Evolutionary conservation across 140 eudicot genomes (phyloP), one percentile per base, ranked within the genome.

Genomic region (Artemisia princeps): DNA sequence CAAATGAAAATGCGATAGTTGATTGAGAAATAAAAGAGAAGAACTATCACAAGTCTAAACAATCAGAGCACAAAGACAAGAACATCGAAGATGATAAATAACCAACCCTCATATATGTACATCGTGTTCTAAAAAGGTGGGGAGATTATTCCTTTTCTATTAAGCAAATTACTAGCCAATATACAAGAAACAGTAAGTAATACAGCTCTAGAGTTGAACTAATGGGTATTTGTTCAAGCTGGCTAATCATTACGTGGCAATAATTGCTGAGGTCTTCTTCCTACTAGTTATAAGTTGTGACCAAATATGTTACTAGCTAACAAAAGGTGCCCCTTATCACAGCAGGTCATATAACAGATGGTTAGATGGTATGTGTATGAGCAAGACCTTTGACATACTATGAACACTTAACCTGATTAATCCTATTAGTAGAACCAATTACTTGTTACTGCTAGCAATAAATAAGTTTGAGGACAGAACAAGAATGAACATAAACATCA

Each of bases 101-200:
- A 51, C 62, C 13, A 30, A 55, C 49, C 60, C 53, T 62, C 17
- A 62, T 5, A 62, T 46, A 6, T 45, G 12, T 44, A 64, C 40
- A 45, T 15, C 30, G 0, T 62, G 52, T 24, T 62, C 33, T 62
- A 24, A 37, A 62, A 33, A 24, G 33, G n/a, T 11, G 33, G 48
- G 33, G 46, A 60, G 49, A 19, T 11, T 45, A 33, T n/a, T 28
- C 9, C 2, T 30, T 60, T 28, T 60, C 45, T 30, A 14, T 60
- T 60, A 30, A 60, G 49, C 60, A 42, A 33, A 9, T 51, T 49
- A 65, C 70, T 6, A 10, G 11, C 37, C 58, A 15, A 65, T 13
- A 42, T 66, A 53, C 19, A 52, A 37, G 44, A 6, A 37, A 37
- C 9, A 37, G 44, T 6, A 1, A 37, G 10, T 37, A 37, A 6